A percentile compares a stretch with the other conserved stretches of the same genome.
Evolutionary conservation across 768 basidiomycete species (phyloP).

Genomic region (Coprinopsis marcescibilis): DNA sequence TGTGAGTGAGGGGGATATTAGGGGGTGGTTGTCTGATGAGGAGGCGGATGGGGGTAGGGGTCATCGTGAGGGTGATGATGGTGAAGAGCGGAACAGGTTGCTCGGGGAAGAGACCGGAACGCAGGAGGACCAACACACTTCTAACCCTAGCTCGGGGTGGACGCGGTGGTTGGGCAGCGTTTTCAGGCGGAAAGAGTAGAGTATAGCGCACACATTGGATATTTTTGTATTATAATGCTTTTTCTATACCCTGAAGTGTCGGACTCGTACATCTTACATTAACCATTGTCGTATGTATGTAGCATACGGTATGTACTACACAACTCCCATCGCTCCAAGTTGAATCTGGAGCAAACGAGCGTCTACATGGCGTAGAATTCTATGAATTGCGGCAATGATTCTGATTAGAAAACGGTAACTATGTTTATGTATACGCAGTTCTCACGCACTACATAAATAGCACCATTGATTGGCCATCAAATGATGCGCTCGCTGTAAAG

Average conservation of each 20-base stretch:
- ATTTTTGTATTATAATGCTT: slow-evolving; percentile 4
- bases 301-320: no score
- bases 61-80: slow-evolving; percentile 1
- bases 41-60: not conserved
- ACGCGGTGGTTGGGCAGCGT: slow-evolving; percentile 23
- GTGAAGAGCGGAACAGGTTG: slow-evolving; percentile 2
- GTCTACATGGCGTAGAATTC: no score
- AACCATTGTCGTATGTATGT: no score
- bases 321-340: no score
- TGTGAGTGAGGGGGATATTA: slow-evolving; percentile 46
- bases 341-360: no score
- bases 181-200: slow-evolving; percentile 10
- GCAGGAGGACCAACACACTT: not conserved
- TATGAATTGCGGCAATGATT: no score
- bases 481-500: no score
- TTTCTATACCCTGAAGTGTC: slow-evolving; percentile 1
- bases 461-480: no score
- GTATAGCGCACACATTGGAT: not conserved
- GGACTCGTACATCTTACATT: no score
- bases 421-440: no score
- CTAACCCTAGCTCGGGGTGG: not conserved
- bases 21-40: slow-evolving; percentile 7
- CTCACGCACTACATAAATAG: no score
- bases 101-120: not conserved
- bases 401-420: no score